These are phyloP conservation scores for Gossypium rotundifolium DNA, from an alignment of 345 rosid species.

Conservation along the genomic window DNA sequence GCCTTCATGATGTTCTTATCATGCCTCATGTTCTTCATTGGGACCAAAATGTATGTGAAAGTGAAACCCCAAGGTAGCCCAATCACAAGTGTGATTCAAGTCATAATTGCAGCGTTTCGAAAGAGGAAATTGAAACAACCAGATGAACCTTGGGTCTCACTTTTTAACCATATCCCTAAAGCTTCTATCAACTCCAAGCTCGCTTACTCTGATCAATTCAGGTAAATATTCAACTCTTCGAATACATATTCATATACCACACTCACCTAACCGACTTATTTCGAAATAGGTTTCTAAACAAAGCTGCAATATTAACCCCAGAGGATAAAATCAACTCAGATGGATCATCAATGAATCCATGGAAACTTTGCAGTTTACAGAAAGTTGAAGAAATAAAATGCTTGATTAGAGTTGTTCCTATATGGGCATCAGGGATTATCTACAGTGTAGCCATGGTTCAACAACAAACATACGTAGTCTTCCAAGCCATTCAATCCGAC, in stretches of 20 bases:
- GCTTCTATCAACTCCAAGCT: conserved; percentile 33
- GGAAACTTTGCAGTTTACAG: conserved; percentile 44
- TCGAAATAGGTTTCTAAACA: conserved; percentile 29
- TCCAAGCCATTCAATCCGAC: conserved; percentile 35
- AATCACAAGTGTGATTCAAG: conserved; percentile 20
- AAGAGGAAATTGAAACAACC: conserved; percentile 29
- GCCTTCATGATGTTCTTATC: conserved; percentile 40
- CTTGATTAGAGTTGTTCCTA: conserved; percentile 31
- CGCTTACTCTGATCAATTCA: conserved; percentile 35
- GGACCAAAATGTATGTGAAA: conserved; percentile 32
- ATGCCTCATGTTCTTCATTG: conserved; percentile 30
- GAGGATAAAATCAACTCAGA: conserved; percentile 28
- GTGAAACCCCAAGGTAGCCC: conserved; percentile 43
- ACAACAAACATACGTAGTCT: conserved; percentile 32
- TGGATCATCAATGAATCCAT: conserved; percentile 35
- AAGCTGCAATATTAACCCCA: conserved; percentile 31
- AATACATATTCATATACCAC: neutral
- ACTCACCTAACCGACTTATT: neutral
- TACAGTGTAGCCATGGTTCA: conserved; percentile 21
- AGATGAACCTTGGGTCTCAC: conserved; percentile 23
- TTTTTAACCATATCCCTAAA: conserved; percentile 26
- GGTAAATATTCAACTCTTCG: conserved; percentile 18
- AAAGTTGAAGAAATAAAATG: conserved; percentile 50
- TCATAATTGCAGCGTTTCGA: conserved; percentile 29
- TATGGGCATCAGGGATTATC: conserved; percentile 25